Conservation (phyloP, 2,329 filamentous ascomycete genomes). For the Verticillium zaregamsianum region DNA sequence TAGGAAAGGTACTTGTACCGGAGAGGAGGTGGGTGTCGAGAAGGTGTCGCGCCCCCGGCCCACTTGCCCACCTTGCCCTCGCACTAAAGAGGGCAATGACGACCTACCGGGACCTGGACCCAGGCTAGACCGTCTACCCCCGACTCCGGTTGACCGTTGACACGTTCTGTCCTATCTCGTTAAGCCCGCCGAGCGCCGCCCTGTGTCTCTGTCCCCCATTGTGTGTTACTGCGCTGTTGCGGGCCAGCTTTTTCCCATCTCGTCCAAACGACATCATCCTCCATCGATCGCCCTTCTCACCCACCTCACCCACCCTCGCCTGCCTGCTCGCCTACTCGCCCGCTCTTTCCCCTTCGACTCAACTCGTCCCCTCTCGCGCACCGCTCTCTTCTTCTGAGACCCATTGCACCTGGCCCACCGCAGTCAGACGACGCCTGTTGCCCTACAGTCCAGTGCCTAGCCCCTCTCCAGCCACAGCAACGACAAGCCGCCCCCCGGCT, state of each 20-base stretch:
- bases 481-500: neutral
- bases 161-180: neutral
- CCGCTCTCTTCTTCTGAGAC: neutral
- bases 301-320: neutral
- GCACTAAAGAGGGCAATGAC: neutral
- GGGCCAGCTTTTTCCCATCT: constrained; percentile 3
- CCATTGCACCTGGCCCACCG: neutral
- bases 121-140: neutral
- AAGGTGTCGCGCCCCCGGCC: neutral
- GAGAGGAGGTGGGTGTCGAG: neutral
- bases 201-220: neutral
- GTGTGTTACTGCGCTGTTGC: neutral
- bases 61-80: neutral
- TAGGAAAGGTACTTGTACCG: neutral
- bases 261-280: constrained; percentile 1
- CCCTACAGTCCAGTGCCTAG: neutral
- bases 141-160: neutral
- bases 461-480: neutral
- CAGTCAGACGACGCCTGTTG: neutral
- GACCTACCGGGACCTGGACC: neutral
- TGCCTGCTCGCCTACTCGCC: neutral
- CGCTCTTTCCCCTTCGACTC: neutral
- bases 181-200: neutral
- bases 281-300: neutral
- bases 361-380: neutral